These are phyloP conservation scores for Cinnamomum chago DNA, from an alignment of 164 flowering plant genomes.

Conservation along the genomic window DNA sequence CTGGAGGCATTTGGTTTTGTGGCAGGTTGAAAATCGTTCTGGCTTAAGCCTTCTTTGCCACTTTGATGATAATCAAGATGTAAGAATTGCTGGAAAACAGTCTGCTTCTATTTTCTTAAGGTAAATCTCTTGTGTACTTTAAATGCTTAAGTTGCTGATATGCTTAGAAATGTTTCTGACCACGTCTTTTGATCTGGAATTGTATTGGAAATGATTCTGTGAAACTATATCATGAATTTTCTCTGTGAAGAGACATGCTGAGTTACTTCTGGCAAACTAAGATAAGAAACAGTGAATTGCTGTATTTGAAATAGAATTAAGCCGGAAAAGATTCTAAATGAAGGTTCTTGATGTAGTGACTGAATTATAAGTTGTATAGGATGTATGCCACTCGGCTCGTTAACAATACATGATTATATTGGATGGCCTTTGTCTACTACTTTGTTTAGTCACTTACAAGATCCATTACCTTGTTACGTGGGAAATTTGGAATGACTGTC, in stretches of 20 bases:
- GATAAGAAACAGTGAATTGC: background rate
- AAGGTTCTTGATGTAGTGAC: background rate
- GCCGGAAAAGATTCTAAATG: background rate
- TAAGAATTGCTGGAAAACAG: conserved; percentile 41
- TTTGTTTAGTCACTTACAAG: background rate
- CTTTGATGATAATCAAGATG: conserved; percentile 36
- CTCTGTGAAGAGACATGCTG: too few species aligned
- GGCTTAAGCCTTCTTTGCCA: conserved; percentile 45
- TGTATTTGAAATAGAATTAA: background rate
- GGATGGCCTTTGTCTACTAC: background rate
- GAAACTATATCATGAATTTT: background rate
- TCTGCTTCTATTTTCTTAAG: conserved; percentile 49
- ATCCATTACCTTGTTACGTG: background rate
- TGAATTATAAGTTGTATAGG: too few species aligned
- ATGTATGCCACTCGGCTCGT: background rate
- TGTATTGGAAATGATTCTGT: background rate
- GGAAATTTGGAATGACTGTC: background rate
- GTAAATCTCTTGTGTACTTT: conserved; percentile 19
- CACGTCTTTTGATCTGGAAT: background rate
- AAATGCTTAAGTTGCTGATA: background rate
- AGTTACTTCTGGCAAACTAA: background rate
- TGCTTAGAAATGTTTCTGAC: background rate
- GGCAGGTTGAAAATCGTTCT: conserved; percentile 61
- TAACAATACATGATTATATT: background rate
- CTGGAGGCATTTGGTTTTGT: background rate